Percentiles rank a stretch among this genome's conserved stretches.
Conservation (phyloP, 305 asterid genomes). For the Ilex paraguariensis region DNA sequence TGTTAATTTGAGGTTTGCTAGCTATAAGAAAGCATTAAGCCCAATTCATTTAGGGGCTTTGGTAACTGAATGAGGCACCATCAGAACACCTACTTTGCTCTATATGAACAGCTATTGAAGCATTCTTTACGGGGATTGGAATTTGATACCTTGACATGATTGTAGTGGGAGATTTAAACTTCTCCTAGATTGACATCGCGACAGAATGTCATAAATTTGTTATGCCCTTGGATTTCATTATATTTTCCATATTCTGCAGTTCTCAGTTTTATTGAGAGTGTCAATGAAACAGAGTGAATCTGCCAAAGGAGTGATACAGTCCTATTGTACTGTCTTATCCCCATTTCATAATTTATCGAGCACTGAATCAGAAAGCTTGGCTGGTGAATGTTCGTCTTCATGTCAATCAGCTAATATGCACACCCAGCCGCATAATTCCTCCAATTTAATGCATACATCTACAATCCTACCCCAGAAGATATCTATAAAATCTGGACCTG, state of each 20-base stretch:
- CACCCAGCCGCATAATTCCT: not conserved
- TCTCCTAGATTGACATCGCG: too few relatives aligned
- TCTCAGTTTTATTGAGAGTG: not conserved
- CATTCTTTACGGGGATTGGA: too few relatives aligned
- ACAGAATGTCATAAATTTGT: too few relatives aligned
- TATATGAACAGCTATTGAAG: not conserved
- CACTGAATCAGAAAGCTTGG: not conserved
- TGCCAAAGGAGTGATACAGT: not conserved
- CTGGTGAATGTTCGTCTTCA: not conserved
- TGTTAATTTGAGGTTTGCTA: not conserved
- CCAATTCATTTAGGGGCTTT: too few relatives aligned
- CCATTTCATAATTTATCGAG: not conserved
- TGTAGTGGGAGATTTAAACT: too few relatives aligned
- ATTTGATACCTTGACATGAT: too few relatives aligned
- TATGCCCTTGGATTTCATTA: too few relatives aligned
- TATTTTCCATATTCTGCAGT: not conserved
- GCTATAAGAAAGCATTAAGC: not conserved
- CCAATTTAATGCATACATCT: not conserved
- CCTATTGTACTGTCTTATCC: not conserved
- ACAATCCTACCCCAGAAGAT: not conserved
- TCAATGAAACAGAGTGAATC: too few relatives aligned
- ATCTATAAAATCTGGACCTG: not conserved
- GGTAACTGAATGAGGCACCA: not conserved
- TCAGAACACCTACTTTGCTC: not conserved
- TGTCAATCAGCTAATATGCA: not conserved